These are phyloP conservation scores for Ilyonectria mors-panacis DNA, from an alignment of 2,329 filamentous ascomycete species.

Conservation along the genomic window DNA sequence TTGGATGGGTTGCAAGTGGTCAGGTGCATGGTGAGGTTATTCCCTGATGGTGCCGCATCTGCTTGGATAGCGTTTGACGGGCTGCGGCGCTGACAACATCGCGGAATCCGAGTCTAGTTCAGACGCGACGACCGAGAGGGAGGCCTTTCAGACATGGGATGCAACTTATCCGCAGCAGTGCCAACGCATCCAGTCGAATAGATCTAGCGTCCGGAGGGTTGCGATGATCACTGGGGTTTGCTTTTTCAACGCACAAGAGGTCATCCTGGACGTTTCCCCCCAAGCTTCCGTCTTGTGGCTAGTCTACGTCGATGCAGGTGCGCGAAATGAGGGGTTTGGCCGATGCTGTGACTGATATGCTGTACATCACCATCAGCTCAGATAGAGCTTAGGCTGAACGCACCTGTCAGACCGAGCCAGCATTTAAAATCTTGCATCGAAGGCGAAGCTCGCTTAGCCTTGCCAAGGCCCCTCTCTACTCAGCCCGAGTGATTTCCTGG, in stretches of 20 bases:
- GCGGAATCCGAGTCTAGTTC: neutral
- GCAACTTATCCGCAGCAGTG: slow-evolving; percentile 11
- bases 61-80: neutral
- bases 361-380: slow-evolving; percentile 15
- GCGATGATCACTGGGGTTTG: slow-evolving; percentile 7
- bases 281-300: neutral
- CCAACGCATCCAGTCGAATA: slow-evolving; percentile 13
- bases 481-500: neutral
- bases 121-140: slow-evolving; percentile 12
- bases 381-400: neutral
- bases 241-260: neutral
- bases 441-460: neutral
- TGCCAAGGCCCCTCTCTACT: neutral
- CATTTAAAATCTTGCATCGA: neutral
- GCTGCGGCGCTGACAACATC: slow-evolving; percentile 8
- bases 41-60: slow-evolving; percentile 20
- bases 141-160: neutral
- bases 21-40: slow-evolving; percentile 18
- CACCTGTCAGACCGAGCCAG: slow-evolving; percentile 9
- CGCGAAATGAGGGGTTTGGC: slow-evolving; percentile 14
- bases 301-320: neutral
- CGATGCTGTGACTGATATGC: neutral
- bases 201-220: slow-evolving; percentile 17
- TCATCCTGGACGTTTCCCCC: neutral
- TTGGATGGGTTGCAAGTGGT: slow-evolving; percentile 34